Percentiles rank a stretch among this genome's conserved stretches.
Conservation (phyloP, 2,329 filamentous ascomycete genomes). For the Chaetomium globosum region DNA sequence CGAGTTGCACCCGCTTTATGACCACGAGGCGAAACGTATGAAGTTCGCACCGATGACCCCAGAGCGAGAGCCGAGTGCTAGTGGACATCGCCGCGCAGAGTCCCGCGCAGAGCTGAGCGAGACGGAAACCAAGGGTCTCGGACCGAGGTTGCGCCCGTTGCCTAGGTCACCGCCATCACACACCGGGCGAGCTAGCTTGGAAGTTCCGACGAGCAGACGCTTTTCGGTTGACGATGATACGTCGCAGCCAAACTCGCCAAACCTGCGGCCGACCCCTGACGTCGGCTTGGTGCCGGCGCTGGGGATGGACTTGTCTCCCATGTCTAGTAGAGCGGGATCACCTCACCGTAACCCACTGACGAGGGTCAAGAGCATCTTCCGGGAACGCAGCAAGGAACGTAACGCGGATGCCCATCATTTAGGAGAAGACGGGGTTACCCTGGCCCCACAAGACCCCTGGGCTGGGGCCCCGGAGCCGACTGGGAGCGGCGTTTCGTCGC, state of each 20-base stretch:
- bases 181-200: conserved; percentile 50
- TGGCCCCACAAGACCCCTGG: conserved; percentile 33
- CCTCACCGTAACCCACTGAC: conserved; percentile 62
- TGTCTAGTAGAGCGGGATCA: conserved; percentile 64
- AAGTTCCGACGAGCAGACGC: conserved; percentile 50
- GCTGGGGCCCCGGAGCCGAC: conserved; percentile 41
- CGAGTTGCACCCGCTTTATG: conserved; percentile 41
- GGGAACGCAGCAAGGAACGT: conserved; percentile 55
- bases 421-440: conserved; percentile 43
- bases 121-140: conserved; percentile 40
- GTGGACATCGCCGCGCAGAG: conserved; percentile 43
- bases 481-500: conserved; percentile 37
- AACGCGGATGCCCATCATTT: conserved; percentile 40
- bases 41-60: conserved; percentile 43
- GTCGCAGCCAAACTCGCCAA: conserved; percentile 56
- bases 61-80: conserved; percentile 37
- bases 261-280: conserved; percentile 50
- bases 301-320: conserved; percentile 64
- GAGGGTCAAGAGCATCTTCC: conserved; percentile 59
- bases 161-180: conserved; percentile 39
- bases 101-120: conserved; percentile 49
- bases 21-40: conserved; percentile 41
- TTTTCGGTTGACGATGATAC: conserved; percentile 51
- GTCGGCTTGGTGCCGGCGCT: conserved; percentile 59
- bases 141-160: conserved; percentile 26